These are phyloP conservation scores for Mycena maculata DNA, from an alignment of 768 basidiomycete species.

Conservation along the genomic window DNA sequence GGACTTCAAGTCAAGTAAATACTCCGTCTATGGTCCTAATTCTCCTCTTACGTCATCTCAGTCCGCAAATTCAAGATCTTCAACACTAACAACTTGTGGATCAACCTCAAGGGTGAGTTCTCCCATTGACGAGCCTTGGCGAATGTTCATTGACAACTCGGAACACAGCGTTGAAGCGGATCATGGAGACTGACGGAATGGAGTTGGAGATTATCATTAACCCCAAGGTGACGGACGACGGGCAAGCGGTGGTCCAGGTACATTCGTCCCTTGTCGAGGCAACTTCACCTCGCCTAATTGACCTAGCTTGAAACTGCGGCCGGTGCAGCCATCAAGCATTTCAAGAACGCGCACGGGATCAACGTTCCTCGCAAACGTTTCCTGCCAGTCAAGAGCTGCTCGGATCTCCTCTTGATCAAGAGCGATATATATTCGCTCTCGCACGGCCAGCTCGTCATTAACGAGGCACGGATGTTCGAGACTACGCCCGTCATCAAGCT, in stretches of 20 bases:
- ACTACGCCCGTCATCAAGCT: conserved; percentile 97
- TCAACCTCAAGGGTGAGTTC: conserved; percentile 75
- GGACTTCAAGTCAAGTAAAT: conserved; percentile 86
- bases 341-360: conserved; percentile 91
- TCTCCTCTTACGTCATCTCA: conserved; percentile 37
- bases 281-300: conserved; percentile 36
- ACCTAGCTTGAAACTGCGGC: conserved; percentile 90
- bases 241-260: conserved; percentile 85
- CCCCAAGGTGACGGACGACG: conserved; percentile 88
- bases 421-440: conserved; percentile 91
- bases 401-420: conserved; percentile 89
- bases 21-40: not conserved
- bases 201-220: conserved; percentile 97
- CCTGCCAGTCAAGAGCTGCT: conserved; percentile 92
- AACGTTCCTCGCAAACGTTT: conserved; percentile 96
- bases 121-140: not conserved
- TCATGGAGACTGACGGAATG: conserved; percentile 89
- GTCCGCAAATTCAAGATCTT: conserved; percentile 95
- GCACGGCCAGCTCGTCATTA: conserved; percentile 91
- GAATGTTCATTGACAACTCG: not conserved
- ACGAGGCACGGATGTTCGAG: conserved; percentile 83
- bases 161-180: conserved; percentile 81
- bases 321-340: conserved; percentile 94
- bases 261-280: conserved; percentile 19
- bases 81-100: conserved; percentile 88